Base-by-base conservation (phyloP, 208 protist species). In the Porcisia deanei region DNA sequence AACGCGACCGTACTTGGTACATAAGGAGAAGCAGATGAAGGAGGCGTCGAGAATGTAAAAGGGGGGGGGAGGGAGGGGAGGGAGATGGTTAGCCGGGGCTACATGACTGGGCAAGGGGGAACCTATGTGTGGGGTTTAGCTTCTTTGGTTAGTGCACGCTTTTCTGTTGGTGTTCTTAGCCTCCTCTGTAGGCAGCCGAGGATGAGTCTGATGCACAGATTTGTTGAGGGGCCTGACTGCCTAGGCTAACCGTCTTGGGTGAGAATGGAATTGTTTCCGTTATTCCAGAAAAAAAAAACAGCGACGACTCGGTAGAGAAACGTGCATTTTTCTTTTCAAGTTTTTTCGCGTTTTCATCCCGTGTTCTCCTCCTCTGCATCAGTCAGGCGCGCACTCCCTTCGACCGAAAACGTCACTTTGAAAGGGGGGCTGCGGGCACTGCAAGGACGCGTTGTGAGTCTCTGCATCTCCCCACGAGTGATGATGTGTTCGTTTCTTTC, bases 1-100 rank as follows among this genome's bases (percentile, higher is more conserved):
- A 25, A 90, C 89, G 8, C 87, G 89, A 2, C 85, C 83, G 4
- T 84, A 73, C 22, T 68, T 72, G 25, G 57, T 58, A 43, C 69
- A 20, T 60, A 57, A 57, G 12, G 68, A 57, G 45, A 67, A 83
- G 66, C 47, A 52, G 34, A 20, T 18, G 41, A 37, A 61, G 79
- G 52, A 34, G 49, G 25, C 3, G 16, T 65, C 71, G 58, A 66
- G 54, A 22, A 66, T 57, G 43, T 75, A 43, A 73, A 14, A 22
- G 14, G 65, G 63, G 22, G 25, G 37, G 37, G 8, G 45, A 12
- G 45, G 3, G 45, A 12, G 45, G 3, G 45, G 3, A 9, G 3
- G 47, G 8, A 12, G 5, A 52, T 52, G 8, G 47, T 52, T 12
- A 52, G 10, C 30, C 30, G 47, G 20, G 41, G 18, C 41, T 57